Evolutionary conservation across 768 basidiomycete genomes (phyloP).

Genomic region (Ramaria sp.): DNA sequence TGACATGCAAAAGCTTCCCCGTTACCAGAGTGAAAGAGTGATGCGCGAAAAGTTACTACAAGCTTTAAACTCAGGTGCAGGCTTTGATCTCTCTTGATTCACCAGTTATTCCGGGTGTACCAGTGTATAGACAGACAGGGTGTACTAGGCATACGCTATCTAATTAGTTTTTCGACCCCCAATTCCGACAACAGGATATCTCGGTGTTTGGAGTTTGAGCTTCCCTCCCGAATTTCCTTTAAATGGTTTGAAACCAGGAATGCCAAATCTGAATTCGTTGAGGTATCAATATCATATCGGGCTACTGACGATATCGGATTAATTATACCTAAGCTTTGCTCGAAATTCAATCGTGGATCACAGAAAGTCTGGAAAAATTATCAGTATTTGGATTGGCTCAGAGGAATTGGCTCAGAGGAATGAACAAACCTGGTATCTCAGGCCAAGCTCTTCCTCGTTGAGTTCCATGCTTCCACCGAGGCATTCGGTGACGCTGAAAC

Average conservation of each 20-base stretch:
- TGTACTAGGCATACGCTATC: neutral
- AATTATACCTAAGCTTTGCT: slow-evolving; percentile 75
- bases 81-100: slow-evolving; percentile 79
- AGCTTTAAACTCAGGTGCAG: slow-evolving; percentile 79
- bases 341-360: slow-evolving; percentile 89
- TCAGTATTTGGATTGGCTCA: neutral
- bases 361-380: slow-evolving; percentile 60
- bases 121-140: neutral
- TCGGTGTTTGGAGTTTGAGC: neutral
- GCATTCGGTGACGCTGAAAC: slow-evolving; percentile 94
- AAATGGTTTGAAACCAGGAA: slow-evolving; percentile 78
- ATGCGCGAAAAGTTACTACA: slow-evolving; percentile 72
- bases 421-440: slow-evolving; percentile 69
- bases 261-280: slow-evolving; percentile 49
- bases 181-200: slow-evolving; percentile 8
- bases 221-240: slow-evolving; percentile 50
- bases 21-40: slow-evolving; percentile 50
- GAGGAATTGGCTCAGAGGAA: neutral
- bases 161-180: neutral
- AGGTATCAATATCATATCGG: too few relatives aligned
- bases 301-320: too few relatives aligned
- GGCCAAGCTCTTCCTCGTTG: slow-evolving; percentile 76
- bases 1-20: slow-evolving; percentile 43
- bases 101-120: neutral
- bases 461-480: slow-evolving; percentile 95